phyloP scores from a whole-genome alignment of 2,329 filamentous ascomycete genomes.

The Penicillium sp. region DNA sequence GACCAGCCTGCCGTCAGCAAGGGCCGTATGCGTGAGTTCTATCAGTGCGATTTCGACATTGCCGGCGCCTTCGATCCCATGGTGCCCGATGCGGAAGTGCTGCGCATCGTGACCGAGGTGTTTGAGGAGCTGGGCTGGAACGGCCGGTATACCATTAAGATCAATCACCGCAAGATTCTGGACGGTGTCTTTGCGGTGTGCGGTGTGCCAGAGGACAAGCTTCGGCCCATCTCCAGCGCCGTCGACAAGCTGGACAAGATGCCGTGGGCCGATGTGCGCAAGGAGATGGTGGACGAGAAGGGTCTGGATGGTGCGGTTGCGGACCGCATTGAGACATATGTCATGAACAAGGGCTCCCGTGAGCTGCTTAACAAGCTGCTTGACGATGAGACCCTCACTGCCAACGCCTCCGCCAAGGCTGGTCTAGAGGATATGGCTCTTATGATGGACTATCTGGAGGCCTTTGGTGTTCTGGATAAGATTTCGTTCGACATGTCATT shows the following conservation, averaged over 20 bases:
- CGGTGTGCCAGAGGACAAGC: constrained; percentile 82
- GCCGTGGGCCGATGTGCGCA: constrained; percentile 83
- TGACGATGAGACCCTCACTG: constrained; percentile 63
- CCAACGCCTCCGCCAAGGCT: constrained; percentile 71
- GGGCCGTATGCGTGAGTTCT: constrained; percentile 92
- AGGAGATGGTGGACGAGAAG: constrained; percentile 92
- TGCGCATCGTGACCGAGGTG: constrained; percentile 79
- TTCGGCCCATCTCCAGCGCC: constrained; percentile 83
- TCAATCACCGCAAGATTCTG: constrained; percentile 92
- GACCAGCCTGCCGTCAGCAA: constrained; percentile 85
- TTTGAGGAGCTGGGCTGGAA: constrained; percentile 77
- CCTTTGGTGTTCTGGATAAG: constrained; percentile 67
- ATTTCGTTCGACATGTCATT: constrained; percentile 88
- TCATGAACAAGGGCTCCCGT: constrained; percentile 70
- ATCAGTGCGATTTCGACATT: constrained; percentile 96
- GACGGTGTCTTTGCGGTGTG: constrained; percentile 90
- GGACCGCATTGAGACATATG: constrained; percentile 82
- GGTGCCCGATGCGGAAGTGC: constrained; percentile 86
- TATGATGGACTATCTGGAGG: constrained; percentile 77
- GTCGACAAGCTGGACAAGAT: constrained; percentile 96
- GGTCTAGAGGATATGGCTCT: constrained; percentile 78
- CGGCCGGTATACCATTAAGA: constrained; percentile 77
- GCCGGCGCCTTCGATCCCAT: constrained; percentile 82
- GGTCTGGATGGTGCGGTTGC: constrained; percentile 72
- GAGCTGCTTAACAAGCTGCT: constrained; percentile 71